Conservation (phyloP, 257 asterid genomes). For the Rehmannia glutinosa region DNA sequence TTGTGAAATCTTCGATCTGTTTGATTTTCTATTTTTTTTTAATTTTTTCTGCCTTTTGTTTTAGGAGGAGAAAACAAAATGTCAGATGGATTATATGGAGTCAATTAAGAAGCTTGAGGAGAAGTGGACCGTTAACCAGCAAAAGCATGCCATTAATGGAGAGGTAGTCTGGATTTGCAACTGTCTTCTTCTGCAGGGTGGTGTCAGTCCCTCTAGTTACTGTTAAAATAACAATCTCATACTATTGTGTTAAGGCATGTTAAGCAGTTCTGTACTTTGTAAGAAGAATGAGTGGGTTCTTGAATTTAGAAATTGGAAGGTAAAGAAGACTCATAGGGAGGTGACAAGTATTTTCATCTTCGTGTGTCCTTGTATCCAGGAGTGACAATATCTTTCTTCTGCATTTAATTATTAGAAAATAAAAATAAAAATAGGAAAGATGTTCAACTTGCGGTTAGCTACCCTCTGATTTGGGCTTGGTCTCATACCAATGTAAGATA, state of each 20-base stretch:
- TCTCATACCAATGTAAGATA: no score
- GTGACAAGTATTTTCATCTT: no score
- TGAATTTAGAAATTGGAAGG: no score
- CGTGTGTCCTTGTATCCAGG: no score
- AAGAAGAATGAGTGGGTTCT: no score
- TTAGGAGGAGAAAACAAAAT: constrained; percentile 94
- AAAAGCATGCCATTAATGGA: constrained; percentile 57
- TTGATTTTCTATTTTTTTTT: not conserved
- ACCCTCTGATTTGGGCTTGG: no score
- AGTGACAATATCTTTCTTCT: no score
- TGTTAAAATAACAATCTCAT: not conserved
- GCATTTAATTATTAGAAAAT: no score
- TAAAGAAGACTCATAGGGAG: no score
- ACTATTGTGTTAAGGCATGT: not conserved
- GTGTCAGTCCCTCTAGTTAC: not conserved
- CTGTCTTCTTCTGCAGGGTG: constrained; percentile 10
- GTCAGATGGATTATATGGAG: constrained; percentile 98
- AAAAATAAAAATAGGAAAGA: no score
- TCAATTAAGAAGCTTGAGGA: constrained; percentile 97
- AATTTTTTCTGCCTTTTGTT: constrained; percentile 4
- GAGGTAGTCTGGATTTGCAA: constrained; percentile 49
- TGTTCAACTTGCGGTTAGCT: no score
- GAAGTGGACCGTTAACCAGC: constrained; percentile 82
- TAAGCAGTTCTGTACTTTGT: not conserved
- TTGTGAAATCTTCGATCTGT: not conserved